Conservation (phyloP, 805 yeast species). For the Lipomyces yamanashiensis region DNA sequence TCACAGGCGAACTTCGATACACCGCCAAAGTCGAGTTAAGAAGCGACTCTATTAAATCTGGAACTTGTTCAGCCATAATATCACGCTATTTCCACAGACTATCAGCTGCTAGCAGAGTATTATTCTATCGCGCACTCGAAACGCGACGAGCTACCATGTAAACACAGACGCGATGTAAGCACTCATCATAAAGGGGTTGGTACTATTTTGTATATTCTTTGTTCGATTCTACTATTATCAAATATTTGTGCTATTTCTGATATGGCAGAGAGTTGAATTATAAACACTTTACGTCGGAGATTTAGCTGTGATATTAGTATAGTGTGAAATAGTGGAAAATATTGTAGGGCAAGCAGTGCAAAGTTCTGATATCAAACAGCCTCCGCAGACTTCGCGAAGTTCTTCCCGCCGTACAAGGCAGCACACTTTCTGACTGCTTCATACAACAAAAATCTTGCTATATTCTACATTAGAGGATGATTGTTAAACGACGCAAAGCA, state of each 20-base stretch:
- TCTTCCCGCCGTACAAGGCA: no score
- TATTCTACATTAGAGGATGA: no score
- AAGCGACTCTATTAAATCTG: not conserved
- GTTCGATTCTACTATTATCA: no score
- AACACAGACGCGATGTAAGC: not conserved
- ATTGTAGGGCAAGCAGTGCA: no score
- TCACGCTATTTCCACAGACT: not conserved
- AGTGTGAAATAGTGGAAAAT: no score
- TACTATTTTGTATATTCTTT: not conserved
- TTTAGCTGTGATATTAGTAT: not conserved
- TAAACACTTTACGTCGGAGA: not conserved
- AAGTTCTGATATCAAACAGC: no score
- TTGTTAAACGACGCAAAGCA: no score
- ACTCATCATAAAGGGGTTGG: not conserved
- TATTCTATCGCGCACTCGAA: not conserved
- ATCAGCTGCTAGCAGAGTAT: not conserved
- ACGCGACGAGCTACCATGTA: not conserved
- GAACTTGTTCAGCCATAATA: not conserved
- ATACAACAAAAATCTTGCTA: no score
- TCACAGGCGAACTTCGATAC: conserved; percentile 11
- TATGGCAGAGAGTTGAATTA: no score
- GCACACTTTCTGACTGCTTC: no score
- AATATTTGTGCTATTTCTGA: no score
- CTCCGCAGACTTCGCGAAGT: no score
- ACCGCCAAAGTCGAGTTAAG: conserved; percentile 14